Percentiles rank a stretch among this genome's conserved stretches.
Evolutionary conservation across 768 basidiomycete genomes (phyloP).

Genomic region (Tulasnella calospora): DNA sequence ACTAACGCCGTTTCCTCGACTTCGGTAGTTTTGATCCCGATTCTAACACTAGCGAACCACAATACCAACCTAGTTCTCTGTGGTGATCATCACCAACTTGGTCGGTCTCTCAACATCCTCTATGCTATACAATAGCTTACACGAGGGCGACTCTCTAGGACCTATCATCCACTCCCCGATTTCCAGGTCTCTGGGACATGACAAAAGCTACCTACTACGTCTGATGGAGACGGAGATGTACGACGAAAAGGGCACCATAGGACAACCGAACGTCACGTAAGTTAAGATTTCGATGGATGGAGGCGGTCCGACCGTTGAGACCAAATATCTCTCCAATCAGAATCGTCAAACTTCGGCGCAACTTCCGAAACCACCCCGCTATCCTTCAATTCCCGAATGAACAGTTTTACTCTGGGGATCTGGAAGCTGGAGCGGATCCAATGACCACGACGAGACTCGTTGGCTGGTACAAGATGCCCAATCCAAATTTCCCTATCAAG

Average conservation of each 20-base stretch:
- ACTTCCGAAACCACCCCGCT: conserved; percentile 52
- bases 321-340: conserved; percentile 33
- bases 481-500: conserved; percentile 34
- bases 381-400: conserved; percentile 56
- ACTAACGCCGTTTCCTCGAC: too few relatives aligned
- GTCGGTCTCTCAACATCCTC: conserved; percentile 30
- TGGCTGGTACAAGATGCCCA: conserved; percentile 34
- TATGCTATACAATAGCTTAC: conserved; percentile 29
- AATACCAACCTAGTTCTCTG: conserved; percentile 39
- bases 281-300: not conserved
- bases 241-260: conserved; percentile 24
- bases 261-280: conserved; percentile 36
- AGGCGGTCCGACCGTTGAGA: too few relatives aligned
- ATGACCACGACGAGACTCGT: conserved; percentile 33
- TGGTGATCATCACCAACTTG: conserved; percentile 39
- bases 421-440: conserved; percentile 34
- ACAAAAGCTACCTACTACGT: conserved; percentile 37
- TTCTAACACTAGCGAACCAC: conserved; percentile 35
- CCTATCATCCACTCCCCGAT: conserved; percentile 37
- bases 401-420: conserved; percentile 39
- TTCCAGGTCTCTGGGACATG: conserved; percentile 33
- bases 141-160: conserved; percentile 15
- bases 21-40: conserved; percentile 42
- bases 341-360: conserved; percentile 54
- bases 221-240: conserved; percentile 38